phyloP scores from a whole-genome alignment of 2,329 filamentous ascomycete genomes.

The Aureobasidium sp. region DNA sequence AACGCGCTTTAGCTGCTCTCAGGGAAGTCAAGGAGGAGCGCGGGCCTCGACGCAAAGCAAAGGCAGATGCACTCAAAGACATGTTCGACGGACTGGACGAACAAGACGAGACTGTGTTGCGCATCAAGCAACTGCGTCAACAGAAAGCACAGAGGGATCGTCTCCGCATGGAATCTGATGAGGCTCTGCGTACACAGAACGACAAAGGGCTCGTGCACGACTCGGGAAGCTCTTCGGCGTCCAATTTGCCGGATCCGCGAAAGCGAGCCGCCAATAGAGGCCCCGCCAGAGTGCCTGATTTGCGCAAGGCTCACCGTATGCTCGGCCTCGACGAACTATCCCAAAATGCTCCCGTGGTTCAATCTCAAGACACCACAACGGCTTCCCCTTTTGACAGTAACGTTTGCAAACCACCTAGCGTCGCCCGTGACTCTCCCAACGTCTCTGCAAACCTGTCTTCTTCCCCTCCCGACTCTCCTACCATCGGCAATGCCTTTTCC shows the following conservation, averaged over 20 bases:
- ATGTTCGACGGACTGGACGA: constrained; percentile 26
- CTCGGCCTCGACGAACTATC: constrained; percentile 27
- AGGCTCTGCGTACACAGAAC: constrained; percentile 3
- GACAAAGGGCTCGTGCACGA: neutral
- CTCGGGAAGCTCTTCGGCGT: neutral
- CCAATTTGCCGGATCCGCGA: neutral
- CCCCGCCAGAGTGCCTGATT: constrained; percentile 15
- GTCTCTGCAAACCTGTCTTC: constrained; percentile 6
- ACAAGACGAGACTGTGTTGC: constrained; percentile 46
- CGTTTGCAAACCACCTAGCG: neutral
- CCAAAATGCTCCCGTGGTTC: constrained; percentile 10
- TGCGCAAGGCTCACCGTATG: constrained; percentile 33
- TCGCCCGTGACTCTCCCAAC: constrained; percentile 5
- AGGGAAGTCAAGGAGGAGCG: constrained; percentile 14
- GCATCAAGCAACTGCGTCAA: constrained; percentile 50
- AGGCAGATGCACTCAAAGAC: constrained; percentile 16
- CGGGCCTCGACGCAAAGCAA: constrained; percentile 19
- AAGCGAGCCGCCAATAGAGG: constrained; percentile 11
- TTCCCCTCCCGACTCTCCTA: constrained; percentile 10
- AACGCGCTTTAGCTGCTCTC: constrained; percentile 18
- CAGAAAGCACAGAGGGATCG: constrained; percentile 42
- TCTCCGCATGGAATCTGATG: constrained; percentile 27
- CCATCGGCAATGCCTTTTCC: constrained; percentile 3
- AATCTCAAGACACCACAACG: neutral
- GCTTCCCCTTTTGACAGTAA: constrained; percentile 4